A percentile compares a stretch with the other conserved stretches of the same genome.
These are phyloP conservation scores for Geotrichum siamense DNA, from an alignment of 1,139 yeast genomes.

Conservation along the genomic window DNA sequence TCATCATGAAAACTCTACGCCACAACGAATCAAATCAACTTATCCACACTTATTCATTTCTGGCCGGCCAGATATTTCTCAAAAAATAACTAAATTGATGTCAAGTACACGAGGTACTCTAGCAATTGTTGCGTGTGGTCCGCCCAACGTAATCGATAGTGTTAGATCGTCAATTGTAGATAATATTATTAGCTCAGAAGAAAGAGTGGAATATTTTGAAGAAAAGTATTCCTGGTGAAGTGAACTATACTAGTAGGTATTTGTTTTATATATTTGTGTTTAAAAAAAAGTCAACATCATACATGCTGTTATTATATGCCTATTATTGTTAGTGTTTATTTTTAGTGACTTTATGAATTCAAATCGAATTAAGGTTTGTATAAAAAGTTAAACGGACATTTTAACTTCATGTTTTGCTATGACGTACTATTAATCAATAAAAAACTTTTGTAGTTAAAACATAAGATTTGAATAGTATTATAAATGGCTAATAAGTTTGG, in stretches of 20 bases:
- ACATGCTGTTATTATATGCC: too few species aligned
- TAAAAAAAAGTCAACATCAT: too few species aligned
- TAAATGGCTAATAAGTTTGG: too few species aligned
- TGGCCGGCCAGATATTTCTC: slow-evolving; percentile 41
- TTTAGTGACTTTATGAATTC: too few species aligned
- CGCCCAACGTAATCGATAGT: slow-evolving; percentile 37
- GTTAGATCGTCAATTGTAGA: slow-evolving; percentile 35
- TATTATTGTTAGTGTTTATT: too few species aligned
- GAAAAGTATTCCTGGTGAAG: slow-evolving; percentile 40
- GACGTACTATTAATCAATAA: too few species aligned
- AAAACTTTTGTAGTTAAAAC: too few species aligned
- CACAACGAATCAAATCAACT: neutral
- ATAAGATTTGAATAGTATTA: too few species aligned
- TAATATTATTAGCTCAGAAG: slow-evolving; percentile 24
- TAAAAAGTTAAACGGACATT: too few species aligned
- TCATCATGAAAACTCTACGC: neutral
- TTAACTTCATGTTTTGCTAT: too few species aligned
- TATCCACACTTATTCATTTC: slow-evolving; percentile 23
- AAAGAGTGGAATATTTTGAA: slow-evolving; percentile 35
- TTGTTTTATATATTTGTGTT: too few species aligned
- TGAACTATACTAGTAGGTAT: neutral
- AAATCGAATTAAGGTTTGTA: too few species aligned
- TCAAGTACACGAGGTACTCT: slow-evolving; percentile 24
- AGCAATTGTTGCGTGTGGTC: slow-evolving; percentile 42
- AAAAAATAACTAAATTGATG: slow-evolving; percentile 37